phyloP scores from a whole-genome alignment of 2,329 filamentous ascomycete species.

The Phialophora expanda region DNA sequence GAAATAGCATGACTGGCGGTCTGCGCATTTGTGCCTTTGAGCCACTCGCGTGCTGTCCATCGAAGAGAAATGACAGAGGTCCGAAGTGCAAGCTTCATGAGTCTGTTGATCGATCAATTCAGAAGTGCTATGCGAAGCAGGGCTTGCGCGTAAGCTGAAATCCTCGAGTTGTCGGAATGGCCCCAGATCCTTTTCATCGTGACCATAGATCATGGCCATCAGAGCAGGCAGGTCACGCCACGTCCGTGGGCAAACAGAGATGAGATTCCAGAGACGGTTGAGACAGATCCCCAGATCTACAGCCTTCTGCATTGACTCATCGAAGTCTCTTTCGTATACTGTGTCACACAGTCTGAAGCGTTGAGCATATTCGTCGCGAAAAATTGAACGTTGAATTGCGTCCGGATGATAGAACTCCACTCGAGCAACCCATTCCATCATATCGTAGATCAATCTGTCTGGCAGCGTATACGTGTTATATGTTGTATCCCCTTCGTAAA shows the following conservation, averaged over 20 bases:
- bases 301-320: slow-evolving; percentile 2
- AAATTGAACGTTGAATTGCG: background rate
- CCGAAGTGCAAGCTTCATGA: slow-evolving; percentile 10
- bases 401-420: background rate
- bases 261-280: slow-evolving; percentile 12
- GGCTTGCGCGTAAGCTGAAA: slow-evolving; percentile 1
- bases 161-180: slow-evolving; percentile 9
- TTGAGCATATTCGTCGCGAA: background rate
- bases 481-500: background rate
- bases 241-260: slow-evolving; percentile 8
- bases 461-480: background rate
- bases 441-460: slow-evolving; percentile 16
- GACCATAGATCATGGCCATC: background rate
- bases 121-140: background rate
- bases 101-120: background rate
- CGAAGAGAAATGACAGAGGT: slow-evolving; percentile 14
- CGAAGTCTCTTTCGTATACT: slow-evolving; percentile 15
- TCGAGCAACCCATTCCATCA: slow-evolving; percentile 14
- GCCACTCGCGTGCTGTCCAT: slow-evolving; percentile 19
- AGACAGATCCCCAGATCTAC: slow-evolving; percentile 8
- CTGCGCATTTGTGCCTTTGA: slow-evolving; percentile 13
- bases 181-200: background rate
- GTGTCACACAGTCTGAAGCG: background rate
- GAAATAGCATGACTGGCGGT: background rate
- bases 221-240: slow-evolving; percentile 12